Evolutionary conservation across 345 rosid genomes (phyloP).

Genomic region (Populus simonii): DNA sequence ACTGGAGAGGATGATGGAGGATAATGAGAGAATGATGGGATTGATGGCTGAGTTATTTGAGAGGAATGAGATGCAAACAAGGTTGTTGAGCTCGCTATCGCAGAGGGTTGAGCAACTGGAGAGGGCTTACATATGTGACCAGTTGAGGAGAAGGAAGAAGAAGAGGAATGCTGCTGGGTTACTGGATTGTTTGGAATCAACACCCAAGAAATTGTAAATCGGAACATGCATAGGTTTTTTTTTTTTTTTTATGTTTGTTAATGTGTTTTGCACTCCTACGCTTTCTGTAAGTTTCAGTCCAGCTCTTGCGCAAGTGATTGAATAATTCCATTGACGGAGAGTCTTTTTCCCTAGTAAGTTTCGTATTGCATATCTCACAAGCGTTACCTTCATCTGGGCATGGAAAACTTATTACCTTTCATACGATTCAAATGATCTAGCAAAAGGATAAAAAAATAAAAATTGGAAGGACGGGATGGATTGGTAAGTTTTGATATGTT

Average conservation of each 20-base stretch:
- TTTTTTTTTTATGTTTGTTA: neutral
- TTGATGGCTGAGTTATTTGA: constrained; percentile 45
- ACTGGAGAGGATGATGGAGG: constrained; percentile 50
- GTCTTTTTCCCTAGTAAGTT: too few species aligned
- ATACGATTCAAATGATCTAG: too few species aligned
- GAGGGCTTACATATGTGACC: constrained; percentile 46
- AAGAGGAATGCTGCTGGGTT: constrained; percentile 20
- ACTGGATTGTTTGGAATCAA: constrained; percentile 7
- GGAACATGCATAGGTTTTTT: neutral
- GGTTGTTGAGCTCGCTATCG: constrained; percentile 37
- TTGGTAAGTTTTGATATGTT: too few species aligned
- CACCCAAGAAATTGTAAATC: neutral
- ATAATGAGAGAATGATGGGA: constrained; percentile 56
- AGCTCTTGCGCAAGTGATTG: too few species aligned
- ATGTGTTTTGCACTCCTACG: neutral
- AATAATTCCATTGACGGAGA: too few species aligned
- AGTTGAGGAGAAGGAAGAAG: constrained; percentile 40
- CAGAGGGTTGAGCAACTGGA: constrained; percentile 58
- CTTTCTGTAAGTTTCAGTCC: too few species aligned
- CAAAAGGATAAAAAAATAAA: too few species aligned
- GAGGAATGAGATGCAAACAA: constrained; percentile 49
- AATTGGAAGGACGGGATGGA: too few species aligned
- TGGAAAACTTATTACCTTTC: too few species aligned
- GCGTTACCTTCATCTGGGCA: too few species aligned
- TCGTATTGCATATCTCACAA: too few species aligned